Conservation (phyloP, 1,284 basidiomycete genomes). For the Cryptococcus sp. region DNA sequence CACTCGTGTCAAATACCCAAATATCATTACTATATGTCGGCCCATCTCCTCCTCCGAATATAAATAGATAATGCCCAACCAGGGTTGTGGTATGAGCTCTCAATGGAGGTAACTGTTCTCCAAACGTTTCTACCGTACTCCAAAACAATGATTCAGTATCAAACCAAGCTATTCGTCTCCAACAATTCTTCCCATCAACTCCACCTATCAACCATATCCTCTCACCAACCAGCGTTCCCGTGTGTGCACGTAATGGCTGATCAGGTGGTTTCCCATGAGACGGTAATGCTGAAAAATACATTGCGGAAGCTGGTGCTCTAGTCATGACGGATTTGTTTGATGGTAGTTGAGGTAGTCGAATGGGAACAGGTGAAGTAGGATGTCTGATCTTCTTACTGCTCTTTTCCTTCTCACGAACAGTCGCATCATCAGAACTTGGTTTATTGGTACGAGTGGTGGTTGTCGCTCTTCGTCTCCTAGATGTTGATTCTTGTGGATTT, state of each 20-base stretch:
- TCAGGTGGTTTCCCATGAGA: conserved; percentile 70
- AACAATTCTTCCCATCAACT: conserved; percentile 68
- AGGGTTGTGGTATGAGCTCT: conserved; percentile 84
- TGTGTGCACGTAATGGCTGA: conserved; percentile 75
- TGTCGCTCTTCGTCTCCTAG: background rate
- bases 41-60: conserved; percentile 83
- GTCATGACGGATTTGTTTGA: conserved; percentile 19
- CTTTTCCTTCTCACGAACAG: background rate
- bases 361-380: background rate
- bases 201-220: conserved; percentile 84
- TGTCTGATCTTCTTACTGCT: background rate
- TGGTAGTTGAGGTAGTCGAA: conserved; percentile 9
- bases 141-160: conserved; percentile 90
- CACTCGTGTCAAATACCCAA: conserved; percentile 72
- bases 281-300: conserved; percentile 84
- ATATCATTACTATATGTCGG: conserved; percentile 58
- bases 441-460: background rate
- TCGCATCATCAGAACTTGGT: background rate
- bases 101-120: conserved; percentile 72
- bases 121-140: conserved; percentile 68
- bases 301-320: conserved; percentile 46
- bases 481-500: background rate
- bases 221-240: conserved; percentile 73
- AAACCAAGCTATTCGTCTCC: conserved; percentile 75
- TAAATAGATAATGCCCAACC: conserved; percentile 67